These are phyloP conservation scores for Juglanconis sp. DNA, from an alignment of 2,329 filamentous ascomycete genomes.

Conservation along the genomic window DNA sequence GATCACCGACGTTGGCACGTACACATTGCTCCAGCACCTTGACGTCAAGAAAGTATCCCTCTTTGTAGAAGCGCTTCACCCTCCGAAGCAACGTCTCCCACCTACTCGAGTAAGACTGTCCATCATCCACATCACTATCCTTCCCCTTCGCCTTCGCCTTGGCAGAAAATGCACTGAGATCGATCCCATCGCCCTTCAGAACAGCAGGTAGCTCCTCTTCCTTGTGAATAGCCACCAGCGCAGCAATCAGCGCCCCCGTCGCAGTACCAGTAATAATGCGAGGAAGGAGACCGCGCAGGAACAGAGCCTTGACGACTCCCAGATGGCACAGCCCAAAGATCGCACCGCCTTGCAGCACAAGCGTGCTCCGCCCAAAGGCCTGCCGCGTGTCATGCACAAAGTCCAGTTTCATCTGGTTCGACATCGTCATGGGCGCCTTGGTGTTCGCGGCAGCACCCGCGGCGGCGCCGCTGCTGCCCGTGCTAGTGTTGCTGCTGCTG, in stretches of 20 bases:
- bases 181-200: conserved; percentile 74
- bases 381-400: conserved; percentile 83
- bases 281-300: conserved; percentile 75
- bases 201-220: conserved; percentile 79
- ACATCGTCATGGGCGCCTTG: conserved; percentile 21
- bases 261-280: conserved; percentile 89
- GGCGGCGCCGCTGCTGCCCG: not conserved
- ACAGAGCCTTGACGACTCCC: conserved; percentile 84
- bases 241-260: conserved; percentile 85
- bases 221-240: conserved; percentile 81
- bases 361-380: conserved; percentile 79
- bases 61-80: conserved; percentile 63
- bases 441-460: not conserved
- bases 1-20: conserved; percentile 77
- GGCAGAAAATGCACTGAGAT: conserved; percentile 72
- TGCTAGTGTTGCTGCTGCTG: conserved; percentile 4
- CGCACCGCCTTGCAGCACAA: conserved; percentile 84
- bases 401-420: conserved; percentile 62
- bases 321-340: conserved; percentile 90
- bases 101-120: conserved; percentile 38
- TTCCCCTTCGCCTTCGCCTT: conserved; percentile 25
- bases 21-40: conserved; percentile 81
- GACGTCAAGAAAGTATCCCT: conserved; percentile 83
- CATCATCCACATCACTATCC: conserved; percentile 23
- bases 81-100: conserved; percentile 64